Conservation (phyloP, 768 basidiomycete species). For the Mycena indigotica region DNA sequence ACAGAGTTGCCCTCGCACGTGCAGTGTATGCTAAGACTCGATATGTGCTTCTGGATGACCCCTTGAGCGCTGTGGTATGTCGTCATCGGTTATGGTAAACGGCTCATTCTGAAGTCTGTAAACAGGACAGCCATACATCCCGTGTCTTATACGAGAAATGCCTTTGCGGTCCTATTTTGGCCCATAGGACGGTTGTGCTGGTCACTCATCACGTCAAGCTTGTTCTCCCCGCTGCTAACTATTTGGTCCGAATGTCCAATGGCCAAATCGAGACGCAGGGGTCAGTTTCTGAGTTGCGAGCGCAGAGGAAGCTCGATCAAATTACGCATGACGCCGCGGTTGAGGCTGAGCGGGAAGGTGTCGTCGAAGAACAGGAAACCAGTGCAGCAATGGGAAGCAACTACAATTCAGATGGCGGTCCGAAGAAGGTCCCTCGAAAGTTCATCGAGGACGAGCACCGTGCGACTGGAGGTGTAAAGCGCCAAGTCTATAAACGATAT, state of each 20-base stretch:
- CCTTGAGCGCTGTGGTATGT: constrained; percentile 74
- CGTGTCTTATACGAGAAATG: constrained; percentile 65
- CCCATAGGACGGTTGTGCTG: constrained; percentile 67
- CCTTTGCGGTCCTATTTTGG: constrained; percentile 65
- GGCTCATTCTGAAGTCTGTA: background rate
- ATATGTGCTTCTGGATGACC: constrained; percentile 79
- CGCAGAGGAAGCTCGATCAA: constrained; percentile 60
- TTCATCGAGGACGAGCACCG: constrained; percentile 81
- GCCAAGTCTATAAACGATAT: constrained; percentile 69
- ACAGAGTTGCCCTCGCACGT: constrained; percentile 77
- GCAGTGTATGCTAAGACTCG: constrained; percentile 75
- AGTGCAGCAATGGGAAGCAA: constrained; percentile 32
- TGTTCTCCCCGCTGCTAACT: constrained; percentile 71
- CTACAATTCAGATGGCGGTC: constrained; percentile 27
- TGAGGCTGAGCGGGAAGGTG: constrained; percentile 27
- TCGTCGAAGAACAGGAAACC: constrained; percentile 28
- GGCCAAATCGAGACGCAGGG: constrained; percentile 81
- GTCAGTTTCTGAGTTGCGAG: constrained; percentile 61
- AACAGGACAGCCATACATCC: constrained; percentile 68
- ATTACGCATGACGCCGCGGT: constrained; percentile 56
- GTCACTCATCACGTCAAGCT: constrained; percentile 88
- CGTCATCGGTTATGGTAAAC: background rate
- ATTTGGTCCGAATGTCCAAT: constrained; percentile 78
- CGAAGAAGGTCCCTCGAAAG: constrained; percentile 52
- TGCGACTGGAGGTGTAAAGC: constrained; percentile 81